A percentile compares a stretch with the other conserved stretches of the same genome.
Evolutionary conservation across 2,329 filamentous ascomycete species (phyloP).

Genomic region (Fusarium circinatum): DNA sequence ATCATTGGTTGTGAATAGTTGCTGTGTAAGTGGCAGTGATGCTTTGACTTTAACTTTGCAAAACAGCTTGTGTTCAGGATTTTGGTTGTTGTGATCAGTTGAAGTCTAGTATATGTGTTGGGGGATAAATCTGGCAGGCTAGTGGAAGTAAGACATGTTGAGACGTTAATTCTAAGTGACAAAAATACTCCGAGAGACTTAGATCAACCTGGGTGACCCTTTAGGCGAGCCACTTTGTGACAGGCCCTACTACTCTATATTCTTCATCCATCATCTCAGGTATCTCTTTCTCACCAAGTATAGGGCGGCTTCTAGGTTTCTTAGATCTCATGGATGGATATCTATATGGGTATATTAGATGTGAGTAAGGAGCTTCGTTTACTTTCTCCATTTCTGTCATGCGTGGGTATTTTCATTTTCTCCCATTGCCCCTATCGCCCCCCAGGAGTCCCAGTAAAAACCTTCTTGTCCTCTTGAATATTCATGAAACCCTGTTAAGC

Average conservation of each 20-base stretch:
- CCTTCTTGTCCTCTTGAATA: neutral
- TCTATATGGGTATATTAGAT: conserved; percentile 8
- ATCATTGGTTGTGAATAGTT: conserved; percentile 5
- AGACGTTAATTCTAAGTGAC: neutral
- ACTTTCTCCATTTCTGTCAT: neutral
- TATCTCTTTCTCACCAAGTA: neutral
- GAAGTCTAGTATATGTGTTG: neutral
- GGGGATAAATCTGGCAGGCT: neutral
- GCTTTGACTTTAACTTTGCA: neutral
- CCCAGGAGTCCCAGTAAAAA: neutral
- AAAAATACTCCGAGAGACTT: neutral
- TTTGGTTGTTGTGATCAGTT: neutral
- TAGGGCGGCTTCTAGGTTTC: neutral
- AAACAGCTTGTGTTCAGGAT: neutral
- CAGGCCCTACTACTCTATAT: neutral
- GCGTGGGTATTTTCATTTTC: neutral
- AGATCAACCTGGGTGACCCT: neutral
- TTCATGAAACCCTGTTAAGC: neutral
- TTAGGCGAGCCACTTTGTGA: neutral
- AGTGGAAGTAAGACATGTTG: neutral
- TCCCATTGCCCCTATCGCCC: neutral
- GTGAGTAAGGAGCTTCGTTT: neutral
- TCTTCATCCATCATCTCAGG: neutral
- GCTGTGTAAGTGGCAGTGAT: neutral
- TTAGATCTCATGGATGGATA: neutral